A percentile compares a stretch with the other conserved stretches of the same genome.
Evolutionary conservation across 495 filamentous ascomycete genomes (phyloP).

Genomic region (Podospora comata): DNA sequence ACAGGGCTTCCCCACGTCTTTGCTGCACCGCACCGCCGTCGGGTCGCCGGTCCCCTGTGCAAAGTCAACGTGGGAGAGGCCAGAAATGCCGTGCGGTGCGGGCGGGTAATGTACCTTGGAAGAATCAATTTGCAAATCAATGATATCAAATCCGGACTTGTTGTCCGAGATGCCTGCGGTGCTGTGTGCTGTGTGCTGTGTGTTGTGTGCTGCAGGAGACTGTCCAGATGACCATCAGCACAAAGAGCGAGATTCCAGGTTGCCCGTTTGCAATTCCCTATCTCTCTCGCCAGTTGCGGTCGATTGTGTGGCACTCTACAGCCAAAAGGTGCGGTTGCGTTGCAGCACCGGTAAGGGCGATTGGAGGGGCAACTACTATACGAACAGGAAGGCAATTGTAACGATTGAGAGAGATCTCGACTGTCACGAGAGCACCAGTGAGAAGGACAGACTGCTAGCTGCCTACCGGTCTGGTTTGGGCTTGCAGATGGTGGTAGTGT

Average conservation of each 20-base stretch:
- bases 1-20: background rate
- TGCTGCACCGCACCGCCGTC: background rate
- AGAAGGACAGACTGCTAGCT: background rate
- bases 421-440: constrained; percentile 18
- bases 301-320: constrained; percentile 10
- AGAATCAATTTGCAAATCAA: background rate
- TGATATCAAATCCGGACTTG: background rate
- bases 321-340: constrained; percentile 19
- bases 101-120: background rate
- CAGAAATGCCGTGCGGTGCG: background rate
- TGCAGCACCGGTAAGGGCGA: constrained; percentile 23
- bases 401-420: constrained; percentile 12
- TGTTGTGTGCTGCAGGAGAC: background rate
- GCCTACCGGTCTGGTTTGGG: background rate
- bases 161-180: background rate
- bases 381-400: constrained; percentile 14
- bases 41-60: background rate
- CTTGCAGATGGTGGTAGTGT: constrained; percentile 1
- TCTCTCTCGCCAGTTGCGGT: constrained; percentile 2
- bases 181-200: too few relatives aligned
- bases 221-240: background rate
- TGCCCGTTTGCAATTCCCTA: background rate
- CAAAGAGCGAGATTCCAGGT: background rate
- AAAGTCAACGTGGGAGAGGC: background rate
- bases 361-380: background rate